Evolutionary conservation across 768 basidiomycete species (phyloP).

Genomic region (Daedaleopsis sinensis): DNA sequence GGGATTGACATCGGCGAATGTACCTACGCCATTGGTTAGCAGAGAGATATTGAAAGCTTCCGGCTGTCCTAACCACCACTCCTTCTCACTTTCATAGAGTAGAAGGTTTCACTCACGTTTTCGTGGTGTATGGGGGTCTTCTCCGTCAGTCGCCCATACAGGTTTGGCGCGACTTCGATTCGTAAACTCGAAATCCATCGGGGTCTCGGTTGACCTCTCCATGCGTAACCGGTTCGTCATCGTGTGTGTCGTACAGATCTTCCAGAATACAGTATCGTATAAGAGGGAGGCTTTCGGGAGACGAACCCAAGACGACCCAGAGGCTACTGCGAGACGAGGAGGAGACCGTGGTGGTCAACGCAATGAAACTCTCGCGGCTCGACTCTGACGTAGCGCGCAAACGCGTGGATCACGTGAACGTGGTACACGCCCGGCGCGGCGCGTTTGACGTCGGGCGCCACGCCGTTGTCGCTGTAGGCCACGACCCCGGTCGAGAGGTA

Average conservation of each 20-base stretch:
- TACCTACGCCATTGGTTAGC: constrained; percentile 32
- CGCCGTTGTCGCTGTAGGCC: no score
- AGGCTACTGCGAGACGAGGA: no score
- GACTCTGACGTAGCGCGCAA: constrained; percentile 13
- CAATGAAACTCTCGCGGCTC: constrained; percentile 16
- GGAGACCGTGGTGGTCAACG: constrained; percentile 11
- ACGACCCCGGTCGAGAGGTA: not conserved
- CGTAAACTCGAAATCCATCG: constrained; percentile 91
- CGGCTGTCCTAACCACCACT: not conserved
- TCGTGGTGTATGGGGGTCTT: constrained; percentile 56
- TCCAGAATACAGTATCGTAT: not conserved
- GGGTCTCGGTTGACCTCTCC: constrained; percentile 71
- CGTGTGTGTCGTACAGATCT: not conserved
- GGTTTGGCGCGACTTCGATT: constrained; percentile 58
- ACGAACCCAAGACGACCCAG: not conserved
- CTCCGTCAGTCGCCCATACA: constrained; percentile 52
- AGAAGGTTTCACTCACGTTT: constrained; percentile 59
- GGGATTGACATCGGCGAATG: constrained; percentile 46
- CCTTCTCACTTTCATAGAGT: not conserved
- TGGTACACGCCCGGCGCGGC: constrained; percentile 4
- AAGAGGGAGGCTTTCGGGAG: not conserved
- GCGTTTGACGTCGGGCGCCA: not conserved
- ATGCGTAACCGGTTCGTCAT: constrained; percentile 14
- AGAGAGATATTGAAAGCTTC: constrained; percentile 30
- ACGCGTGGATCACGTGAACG: constrained; percentile 34